Conservation (phyloP, 2,329 filamentous ascomycete genomes). For the Pestalotiopsis sp. region DNA sequence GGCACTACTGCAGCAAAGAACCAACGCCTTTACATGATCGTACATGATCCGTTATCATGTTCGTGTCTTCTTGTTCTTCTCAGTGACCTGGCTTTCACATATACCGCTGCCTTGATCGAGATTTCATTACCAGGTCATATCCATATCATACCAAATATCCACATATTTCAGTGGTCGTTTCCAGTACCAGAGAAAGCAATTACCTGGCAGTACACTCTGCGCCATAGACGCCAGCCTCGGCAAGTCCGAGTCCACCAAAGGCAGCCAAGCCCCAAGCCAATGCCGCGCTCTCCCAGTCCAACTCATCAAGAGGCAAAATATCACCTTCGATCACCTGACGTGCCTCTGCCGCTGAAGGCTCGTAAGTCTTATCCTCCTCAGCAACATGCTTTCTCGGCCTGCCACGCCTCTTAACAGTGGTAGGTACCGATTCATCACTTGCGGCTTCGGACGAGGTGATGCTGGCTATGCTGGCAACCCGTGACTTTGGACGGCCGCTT, state of each 20-base stretch:
- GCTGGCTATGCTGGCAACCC: constrained; percentile 20
- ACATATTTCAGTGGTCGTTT: too few relatives aligned
- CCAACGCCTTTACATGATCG: too few relatives aligned
- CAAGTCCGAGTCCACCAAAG: constrained; percentile 43
- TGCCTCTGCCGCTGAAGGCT: constrained; percentile 34
- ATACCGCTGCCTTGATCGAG: too few relatives aligned
- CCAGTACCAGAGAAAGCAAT: not conserved
- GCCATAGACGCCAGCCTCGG: constrained; percentile 46
- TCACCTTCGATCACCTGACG: constrained; percentile 39
- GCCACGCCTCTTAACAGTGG: constrained; percentile 18
- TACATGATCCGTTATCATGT: too few relatives aligned
- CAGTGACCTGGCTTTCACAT: too few relatives aligned
- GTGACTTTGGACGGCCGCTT: constrained; percentile 18
- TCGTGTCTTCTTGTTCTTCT: too few relatives aligned
- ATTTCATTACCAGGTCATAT: too few relatives aligned
- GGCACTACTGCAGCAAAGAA: too few relatives aligned
- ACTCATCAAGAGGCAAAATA: constrained; percentile 36
- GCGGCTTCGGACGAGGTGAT: constrained; percentile 21
- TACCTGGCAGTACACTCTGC: constrained; percentile 45
- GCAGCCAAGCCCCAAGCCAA: constrained; percentile 46
- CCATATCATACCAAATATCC: too few relatives aligned
- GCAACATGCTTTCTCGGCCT: constrained; percentile 23
- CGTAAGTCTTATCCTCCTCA: constrained; percentile 35
- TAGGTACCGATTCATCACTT: constrained; percentile 15
- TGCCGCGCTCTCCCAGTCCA: constrained; percentile 48